Evolutionary conservation across 257 asterid genomes (phyloP).

Genomic region (Petunia axillaris): DNA sequence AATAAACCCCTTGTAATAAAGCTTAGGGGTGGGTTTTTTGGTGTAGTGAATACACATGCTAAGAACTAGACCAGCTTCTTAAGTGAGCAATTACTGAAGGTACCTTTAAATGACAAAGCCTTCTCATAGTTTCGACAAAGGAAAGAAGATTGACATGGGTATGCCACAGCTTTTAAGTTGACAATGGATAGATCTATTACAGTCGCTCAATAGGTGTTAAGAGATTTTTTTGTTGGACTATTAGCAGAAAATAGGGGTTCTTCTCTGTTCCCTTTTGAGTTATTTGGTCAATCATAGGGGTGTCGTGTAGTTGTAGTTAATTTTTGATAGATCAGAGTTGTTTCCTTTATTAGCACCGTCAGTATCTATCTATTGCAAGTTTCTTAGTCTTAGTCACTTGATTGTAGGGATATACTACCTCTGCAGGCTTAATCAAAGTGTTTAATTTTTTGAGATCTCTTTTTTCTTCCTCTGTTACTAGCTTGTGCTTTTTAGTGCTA

Average conservation of each 20-base stretch:
- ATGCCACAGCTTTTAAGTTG: background rate
- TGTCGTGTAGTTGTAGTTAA: slow-evolving; percentile 61
- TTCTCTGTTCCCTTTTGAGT: slow-evolving; percentile 85
- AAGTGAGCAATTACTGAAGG: too few species aligned
- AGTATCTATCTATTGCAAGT: slow-evolving; percentile 14
- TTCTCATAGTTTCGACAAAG: too few species aligned
- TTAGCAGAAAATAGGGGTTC: slow-evolving; percentile 45
- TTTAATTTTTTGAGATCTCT: too few species aligned
- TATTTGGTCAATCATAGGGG: slow-evolving; percentile 80
- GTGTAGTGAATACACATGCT: too few species aligned
- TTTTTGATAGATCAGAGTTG: background rate
- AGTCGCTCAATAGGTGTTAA: too few species aligned
- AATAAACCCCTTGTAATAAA: background rate
- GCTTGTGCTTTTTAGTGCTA: too few species aligned
- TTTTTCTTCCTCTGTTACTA: too few species aligned
- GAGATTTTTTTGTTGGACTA: too few species aligned
- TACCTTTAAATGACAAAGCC: too few species aligned
- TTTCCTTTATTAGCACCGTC: background rate
- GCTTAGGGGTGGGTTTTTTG: too few species aligned
- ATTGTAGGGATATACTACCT: slow-evolving; percentile 71
- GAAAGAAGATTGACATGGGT: too few species aligned
- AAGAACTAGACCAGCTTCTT: too few species aligned
- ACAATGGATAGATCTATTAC: slow-evolving; percentile 87
- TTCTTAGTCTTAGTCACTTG: background rate
- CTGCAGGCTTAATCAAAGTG: slow-evolving; percentile 85